phyloP scores from a whole-genome alignment of 2,329 filamentous ascomycete species.

The Mollisiaceae sp. region DNA sequence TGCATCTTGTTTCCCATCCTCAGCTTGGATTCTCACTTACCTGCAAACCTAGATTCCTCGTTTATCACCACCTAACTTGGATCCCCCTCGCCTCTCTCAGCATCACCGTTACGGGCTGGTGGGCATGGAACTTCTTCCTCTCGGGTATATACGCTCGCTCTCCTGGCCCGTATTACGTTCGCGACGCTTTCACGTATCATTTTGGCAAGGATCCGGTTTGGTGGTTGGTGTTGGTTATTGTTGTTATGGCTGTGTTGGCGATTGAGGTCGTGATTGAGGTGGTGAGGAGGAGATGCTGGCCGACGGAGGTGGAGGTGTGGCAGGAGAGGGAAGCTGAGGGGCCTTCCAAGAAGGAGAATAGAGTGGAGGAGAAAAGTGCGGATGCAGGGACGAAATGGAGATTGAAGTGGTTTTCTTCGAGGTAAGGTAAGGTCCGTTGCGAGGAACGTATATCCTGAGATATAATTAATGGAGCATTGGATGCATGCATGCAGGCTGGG shows the following conservation, averaged over 20 bases:
- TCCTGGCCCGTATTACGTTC: constrained; percentile 69
- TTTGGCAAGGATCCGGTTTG: constrained; percentile 75
- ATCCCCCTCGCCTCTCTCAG: constrained; percentile 63
- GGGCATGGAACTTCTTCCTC: constrained; percentile 82
- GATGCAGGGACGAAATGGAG: background rate
- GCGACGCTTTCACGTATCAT: constrained; percentile 66
- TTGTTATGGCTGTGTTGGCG: constrained; percentile 63
- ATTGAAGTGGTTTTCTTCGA: background rate
- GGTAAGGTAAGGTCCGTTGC: too few species aligned
- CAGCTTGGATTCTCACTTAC: constrained; percentile 37
- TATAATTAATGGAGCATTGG: background rate
- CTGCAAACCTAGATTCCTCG: constrained; percentile 62
- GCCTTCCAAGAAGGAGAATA: constrained; percentile 14
- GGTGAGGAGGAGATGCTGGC: constrained; percentile 69
- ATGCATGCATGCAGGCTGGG: background rate
- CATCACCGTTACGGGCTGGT: constrained; percentile 74
- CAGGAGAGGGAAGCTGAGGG: constrained; percentile 69
- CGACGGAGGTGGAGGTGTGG: constrained; percentile 80
- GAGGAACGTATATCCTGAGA: too few species aligned
- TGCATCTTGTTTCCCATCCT: constrained; percentile 40
- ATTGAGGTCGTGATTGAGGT: constrained; percentile 73
- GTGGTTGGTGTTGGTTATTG: constrained; percentile 75
- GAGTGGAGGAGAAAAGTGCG: constrained; percentile 16
- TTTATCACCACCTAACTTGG: constrained; percentile 76
- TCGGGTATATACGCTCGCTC: constrained; percentile 57